Evolutionary conservation across 2,329 filamentous ascomycete species (phyloP).

Genomic region (Exophiala mesophila): DNA sequence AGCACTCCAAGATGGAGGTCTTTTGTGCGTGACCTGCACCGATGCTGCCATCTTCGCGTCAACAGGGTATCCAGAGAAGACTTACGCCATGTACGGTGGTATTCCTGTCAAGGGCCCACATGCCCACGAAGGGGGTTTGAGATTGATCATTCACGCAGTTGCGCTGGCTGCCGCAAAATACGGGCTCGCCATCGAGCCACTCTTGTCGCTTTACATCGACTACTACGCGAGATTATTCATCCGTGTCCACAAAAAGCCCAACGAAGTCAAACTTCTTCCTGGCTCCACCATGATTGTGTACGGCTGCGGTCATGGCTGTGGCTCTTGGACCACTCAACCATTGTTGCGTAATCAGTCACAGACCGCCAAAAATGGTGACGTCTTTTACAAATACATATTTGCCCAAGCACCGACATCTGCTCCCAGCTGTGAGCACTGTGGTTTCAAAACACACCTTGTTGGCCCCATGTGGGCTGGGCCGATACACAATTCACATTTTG

Average conservation of each 20-base stretch:
- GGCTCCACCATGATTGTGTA: constrained; percentile 92
- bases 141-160: constrained; percentile 77
- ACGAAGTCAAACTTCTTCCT: constrained; percentile 82
- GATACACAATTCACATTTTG: constrained; percentile 77
- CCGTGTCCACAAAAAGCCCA: constrained; percentile 70
- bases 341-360: constrained; percentile 64
- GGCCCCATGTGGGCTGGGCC: constrained; percentile 95
- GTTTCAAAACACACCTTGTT: constrained; percentile 75
- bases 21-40: constrained; percentile 93
- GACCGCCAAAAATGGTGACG: constrained; percentile 64
- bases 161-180: constrained; percentile 77
- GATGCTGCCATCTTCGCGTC: constrained; percentile 95
- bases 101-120: constrained; percentile 77
- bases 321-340: constrained; percentile 81
- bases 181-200: constrained; percentile 80
- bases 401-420: constrained; percentile 64
- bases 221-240: constrained; percentile 92
- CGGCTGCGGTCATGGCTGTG: constrained; percentile 84
- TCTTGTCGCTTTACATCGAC: constrained; percentile 90
- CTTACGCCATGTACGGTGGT: constrained; percentile 89
- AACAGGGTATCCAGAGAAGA: constrained; percentile 89
- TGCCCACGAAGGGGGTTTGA: constrained; percentile 83
- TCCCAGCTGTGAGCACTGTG: constrained; percentile 73
- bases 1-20: constrained; percentile 77
- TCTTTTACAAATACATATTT: constrained; percentile 74